Percentiles rank a stretch among this genome's conserved stretches.
These are phyloP conservation scores for Didymella glomerata DNA, from an alignment of 2,329 filamentous ascomycete species.

Conservation along the genomic window DNA sequence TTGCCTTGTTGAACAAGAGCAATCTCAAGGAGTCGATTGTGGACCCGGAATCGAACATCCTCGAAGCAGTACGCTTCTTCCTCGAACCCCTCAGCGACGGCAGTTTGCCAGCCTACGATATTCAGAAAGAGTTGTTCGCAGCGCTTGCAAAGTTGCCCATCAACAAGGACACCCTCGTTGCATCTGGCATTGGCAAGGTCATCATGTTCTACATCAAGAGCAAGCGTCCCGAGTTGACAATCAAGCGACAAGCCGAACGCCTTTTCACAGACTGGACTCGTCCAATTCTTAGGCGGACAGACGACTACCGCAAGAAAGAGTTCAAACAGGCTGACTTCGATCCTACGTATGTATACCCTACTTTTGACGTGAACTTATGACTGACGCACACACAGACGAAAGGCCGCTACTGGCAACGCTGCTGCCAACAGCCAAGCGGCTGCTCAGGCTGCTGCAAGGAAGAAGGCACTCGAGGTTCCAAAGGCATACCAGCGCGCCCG, in stretches of 20 bases:
- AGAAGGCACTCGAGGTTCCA: constrained; percentile 61
- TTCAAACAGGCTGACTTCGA: constrained; percentile 67
- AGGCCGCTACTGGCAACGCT: constrained; percentile 35
- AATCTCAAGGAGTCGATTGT: constrained; percentile 84
- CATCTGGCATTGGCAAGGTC: constrained; percentile 94
- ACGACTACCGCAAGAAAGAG: constrained; percentile 92
- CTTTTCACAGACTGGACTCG: constrained; percentile 96
- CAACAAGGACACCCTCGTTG: constrained; percentile 87
- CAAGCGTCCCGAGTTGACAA: constrained; percentile 83
- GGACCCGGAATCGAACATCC: constrained; percentile 92
- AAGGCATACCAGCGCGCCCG: constrained; percentile 66
- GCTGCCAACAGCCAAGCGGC: constrained; percentile 48
- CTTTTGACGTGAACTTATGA: neutral
- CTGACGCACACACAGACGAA: constrained; percentile 38
- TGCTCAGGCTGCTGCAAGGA: constrained; percentile 49
- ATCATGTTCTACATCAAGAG: constrained; percentile 97
- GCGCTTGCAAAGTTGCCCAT: constrained; percentile 83
- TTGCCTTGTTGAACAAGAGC: constrained; percentile 87
- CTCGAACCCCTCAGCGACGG: constrained; percentile 94
- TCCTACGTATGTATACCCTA: constrained; percentile 56
- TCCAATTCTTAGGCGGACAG: constrained; percentile 90
- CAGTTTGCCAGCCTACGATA: constrained; percentile 93
- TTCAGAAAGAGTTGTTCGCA: constrained; percentile 91
- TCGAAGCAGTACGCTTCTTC: constrained; percentile 96
- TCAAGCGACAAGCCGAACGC: constrained; percentile 93